Percentiles rank a stretch among this genome's conserved stretches.
phyloP scores from a whole-genome alignment of 2,329 filamentous ascomycete species.

The Phialophora macrospora region DNA sequence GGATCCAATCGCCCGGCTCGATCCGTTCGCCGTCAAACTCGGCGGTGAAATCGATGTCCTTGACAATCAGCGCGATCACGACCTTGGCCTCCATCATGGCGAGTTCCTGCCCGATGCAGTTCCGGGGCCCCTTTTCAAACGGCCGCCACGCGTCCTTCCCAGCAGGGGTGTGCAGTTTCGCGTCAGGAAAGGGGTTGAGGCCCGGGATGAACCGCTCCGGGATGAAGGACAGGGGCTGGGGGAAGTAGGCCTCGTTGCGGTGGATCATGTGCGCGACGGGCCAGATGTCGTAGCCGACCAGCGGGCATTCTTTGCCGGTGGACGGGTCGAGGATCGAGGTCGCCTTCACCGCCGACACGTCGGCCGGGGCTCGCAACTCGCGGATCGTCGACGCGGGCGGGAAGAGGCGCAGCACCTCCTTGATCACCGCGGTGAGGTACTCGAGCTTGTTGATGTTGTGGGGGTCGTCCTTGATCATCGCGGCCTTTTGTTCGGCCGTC shows the following conservation, averaged over 20 bases:
- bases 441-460: slow-evolving; percentile 57
- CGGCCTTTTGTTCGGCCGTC: slow-evolving; percentile 42
- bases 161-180: slow-evolving; percentile 44
- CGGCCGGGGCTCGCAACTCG: slow-evolving; percentile 16
- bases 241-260: slow-evolving; percentile 51
- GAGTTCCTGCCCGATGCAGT: slow-evolving; percentile 64
- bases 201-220: slow-evolving; percentile 54
- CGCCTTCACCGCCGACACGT: slow-evolving; percentile 16
- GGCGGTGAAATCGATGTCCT: slow-evolving; percentile 57
- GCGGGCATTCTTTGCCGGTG: slow-evolving; percentile 30
- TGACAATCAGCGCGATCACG: slow-evolving; percentile 55
- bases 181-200: slow-evolving; percentile 33
- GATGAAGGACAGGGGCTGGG: slow-evolving; percentile 52
- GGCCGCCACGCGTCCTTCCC: slow-evolving; percentile 58
- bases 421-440: slow-evolving; percentile 59
- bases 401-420: slow-evolving; percentile 59
- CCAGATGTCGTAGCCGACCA: slow-evolving; percentile 36
- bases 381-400: slow-evolving; percentile 46
- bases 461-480: slow-evolving; percentile 49
- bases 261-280: slow-evolving; percentile 42
- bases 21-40: slow-evolving; percentile 44
- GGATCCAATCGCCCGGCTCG: slow-evolving; percentile 20
- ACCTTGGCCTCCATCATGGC: slow-evolving; percentile 59
- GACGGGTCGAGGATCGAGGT: slow-evolving; percentile 29
- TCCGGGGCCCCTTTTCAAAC: slow-evolving; percentile 61